Percentiles rank a stretch among this genome's conserved stretches.
phyloP scores from a whole-genome alignment of 306 rosid species.

The Acacia confusa region DNA sequence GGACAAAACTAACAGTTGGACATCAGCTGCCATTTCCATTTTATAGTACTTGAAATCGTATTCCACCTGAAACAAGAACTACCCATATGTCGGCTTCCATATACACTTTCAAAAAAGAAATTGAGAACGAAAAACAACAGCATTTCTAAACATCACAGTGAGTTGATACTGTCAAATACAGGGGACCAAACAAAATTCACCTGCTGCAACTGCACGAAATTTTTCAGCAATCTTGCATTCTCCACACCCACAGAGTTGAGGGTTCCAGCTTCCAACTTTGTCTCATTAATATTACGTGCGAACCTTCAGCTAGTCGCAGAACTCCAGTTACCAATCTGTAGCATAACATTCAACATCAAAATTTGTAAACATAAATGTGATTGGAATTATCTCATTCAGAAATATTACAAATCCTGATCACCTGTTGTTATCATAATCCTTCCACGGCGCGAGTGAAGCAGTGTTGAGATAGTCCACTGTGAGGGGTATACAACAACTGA shows the following conservation, averaged over 20 bases:
- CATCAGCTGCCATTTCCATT: slow-evolving; percentile 73
- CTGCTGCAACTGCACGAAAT: slow-evolving; percentile 65
- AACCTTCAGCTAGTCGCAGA: slow-evolving; percentile 87
- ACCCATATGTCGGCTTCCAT: slow-evolving; percentile 25
- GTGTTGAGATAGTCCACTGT: slow-evolving; percentile 77
- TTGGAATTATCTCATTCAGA: not conserved
- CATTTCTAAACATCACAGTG: not conserved
- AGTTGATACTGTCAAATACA: not conserved
- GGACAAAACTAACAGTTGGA: slow-evolving; percentile 72
- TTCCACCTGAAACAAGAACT: slow-evolving; percentile 61
- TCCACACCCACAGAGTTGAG: slow-evolving; percentile 79
- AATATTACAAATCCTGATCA: slow-evolving; percentile 20
- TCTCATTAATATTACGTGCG: slow-evolving; percentile 86
- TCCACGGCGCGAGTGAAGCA: slow-evolving; percentile 71
- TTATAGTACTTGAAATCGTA: slow-evolving; percentile 82
- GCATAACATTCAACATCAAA: slow-evolving; percentile 25
- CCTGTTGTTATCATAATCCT: slow-evolving; percentile 83
- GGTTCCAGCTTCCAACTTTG: slow-evolving; percentile 68
- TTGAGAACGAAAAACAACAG: slow-evolving; percentile 12
- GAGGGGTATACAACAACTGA: slow-evolving; percentile 62
- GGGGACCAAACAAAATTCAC: slow-evolving; percentile 36
- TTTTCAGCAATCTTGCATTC: slow-evolving; percentile 75
- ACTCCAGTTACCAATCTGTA: slow-evolving; percentile 75
- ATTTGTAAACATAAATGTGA: slow-evolving; percentile 13
- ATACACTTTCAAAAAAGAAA: slow-evolving; percentile 15